phyloP scores from a whole-genome alignment of 495 filamentous ascomycete genomes.

The Podospora pseudocomata region DNA sequence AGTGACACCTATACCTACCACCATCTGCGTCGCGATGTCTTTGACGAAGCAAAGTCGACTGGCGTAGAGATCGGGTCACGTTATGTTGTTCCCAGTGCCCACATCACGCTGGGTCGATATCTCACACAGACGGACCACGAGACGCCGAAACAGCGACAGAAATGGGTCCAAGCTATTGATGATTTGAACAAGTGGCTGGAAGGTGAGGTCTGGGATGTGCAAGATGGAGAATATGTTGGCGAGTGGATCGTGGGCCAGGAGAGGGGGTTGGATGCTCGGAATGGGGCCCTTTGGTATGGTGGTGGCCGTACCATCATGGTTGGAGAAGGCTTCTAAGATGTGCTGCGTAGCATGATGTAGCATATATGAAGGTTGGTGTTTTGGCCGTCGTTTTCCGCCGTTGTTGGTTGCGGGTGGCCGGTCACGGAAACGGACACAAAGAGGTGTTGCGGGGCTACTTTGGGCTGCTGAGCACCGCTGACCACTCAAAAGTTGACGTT shows the following conservation, averaged over 20 bases:
- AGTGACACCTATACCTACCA: constrained; percentile 77
- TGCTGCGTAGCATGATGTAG: too few species aligned
- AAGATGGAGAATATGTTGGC: constrained; percentile 38
- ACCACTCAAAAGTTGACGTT: neutral
- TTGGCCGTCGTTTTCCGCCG: neutral
- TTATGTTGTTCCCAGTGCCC: constrained; percentile 82
- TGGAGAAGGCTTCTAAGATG: constrained; percentile 57
- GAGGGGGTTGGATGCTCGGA: constrained; percentile 64
- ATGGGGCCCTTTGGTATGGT: constrained; percentile 80
- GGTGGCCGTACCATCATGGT: constrained; percentile 60
- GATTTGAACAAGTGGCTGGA: constrained; percentile 70
- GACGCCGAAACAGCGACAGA: constrained; percentile 47
- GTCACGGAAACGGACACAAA: neutral
- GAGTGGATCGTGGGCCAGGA: constrained; percentile 78
- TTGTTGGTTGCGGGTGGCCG: neutral
- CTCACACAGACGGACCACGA: constrained; percentile 52
- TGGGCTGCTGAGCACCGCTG: neutral
- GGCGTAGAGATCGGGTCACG: constrained; percentile 64
- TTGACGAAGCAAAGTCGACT: constrained; percentile 50
- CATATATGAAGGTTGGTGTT: too few species aligned
- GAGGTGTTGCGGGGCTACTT: neutral
- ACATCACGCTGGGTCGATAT: constrained; percentile 83
- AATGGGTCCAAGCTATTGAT: constrained; percentile 65
- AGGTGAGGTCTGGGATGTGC: constrained; percentile 60
- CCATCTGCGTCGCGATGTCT: constrained; percentile 79